Conservation (phyloP, 202 grass and related monocot species). For the Schoenoplectus triqueter region DNA sequence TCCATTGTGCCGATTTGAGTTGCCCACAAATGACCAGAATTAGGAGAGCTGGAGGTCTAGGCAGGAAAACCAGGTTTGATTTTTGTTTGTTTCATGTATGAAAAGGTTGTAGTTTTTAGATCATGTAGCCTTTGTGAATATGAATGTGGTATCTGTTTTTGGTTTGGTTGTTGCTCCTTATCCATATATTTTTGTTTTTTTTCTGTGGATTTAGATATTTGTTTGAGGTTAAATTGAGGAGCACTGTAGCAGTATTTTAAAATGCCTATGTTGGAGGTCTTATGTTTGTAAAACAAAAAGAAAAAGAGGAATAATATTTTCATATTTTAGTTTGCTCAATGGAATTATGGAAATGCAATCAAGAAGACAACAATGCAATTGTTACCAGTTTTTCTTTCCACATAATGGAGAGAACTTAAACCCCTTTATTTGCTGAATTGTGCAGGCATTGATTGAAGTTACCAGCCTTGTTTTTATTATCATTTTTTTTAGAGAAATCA, state of each 20-base stretch:
- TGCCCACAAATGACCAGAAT: slow-evolving; percentile 73
- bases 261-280: slow-evolving; percentile 19
- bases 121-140: slow-evolving; percentile 17
- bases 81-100: slow-evolving; percentile 15
- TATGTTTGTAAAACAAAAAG: slow-evolving; percentile 15
- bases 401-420: not conserved
- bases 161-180: slow-evolving; percentile 21
- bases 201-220: not conserved
- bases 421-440: not conserved
- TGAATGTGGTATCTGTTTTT: slow-evolving; percentile 30
- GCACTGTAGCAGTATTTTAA: slow-evolving; percentile 14
- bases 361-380: not conserved
- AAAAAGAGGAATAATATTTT: slow-evolving; percentile 1
- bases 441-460: not conserved
- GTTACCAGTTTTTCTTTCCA: not conserved
- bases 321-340: not conserved
- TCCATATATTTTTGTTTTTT: not conserved
- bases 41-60: slow-evolving; percentile 57
- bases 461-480: not conserved
- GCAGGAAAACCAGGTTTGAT: slow-evolving; percentile 36
- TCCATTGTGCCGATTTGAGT: slow-evolving; percentile 79
- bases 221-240: slow-evolving; percentile 25
- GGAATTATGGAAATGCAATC: not conserved
- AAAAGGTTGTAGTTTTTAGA: slow-evolving; percentile 21
- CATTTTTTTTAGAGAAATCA: too few relatives aligned